phyloP scores from a whole-genome alignment of 2,329 filamentous ascomycete species.

The Fusarium armeniacum region DNA sequence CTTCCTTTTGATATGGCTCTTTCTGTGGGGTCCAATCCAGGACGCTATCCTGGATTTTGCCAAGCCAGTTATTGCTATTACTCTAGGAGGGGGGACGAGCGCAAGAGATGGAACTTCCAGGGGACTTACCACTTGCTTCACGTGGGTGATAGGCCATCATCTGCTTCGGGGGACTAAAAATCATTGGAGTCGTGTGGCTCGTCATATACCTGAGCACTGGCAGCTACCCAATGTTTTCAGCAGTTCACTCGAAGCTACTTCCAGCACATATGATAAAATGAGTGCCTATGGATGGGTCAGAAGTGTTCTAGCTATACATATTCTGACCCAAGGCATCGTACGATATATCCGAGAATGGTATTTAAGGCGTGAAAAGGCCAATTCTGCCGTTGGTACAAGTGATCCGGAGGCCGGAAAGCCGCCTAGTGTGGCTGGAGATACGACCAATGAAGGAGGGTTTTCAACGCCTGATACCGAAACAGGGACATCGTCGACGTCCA shows the following conservation, averaged over 20 bases:
- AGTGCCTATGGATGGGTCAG: conserved; percentile 75
- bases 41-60: conserved; percentile 90
- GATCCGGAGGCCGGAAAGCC: conserved; percentile 76
- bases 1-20: conserved; percentile 87
- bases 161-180: conserved; percentile 64
- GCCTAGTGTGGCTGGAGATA: conserved; percentile 53
- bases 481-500: conserved; percentile 53
- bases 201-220: conserved; percentile 63
- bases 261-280: conserved; percentile 67
- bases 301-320: conserved; percentile 79
- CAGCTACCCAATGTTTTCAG: conserved; percentile 61
- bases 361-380: conserved; percentile 70
- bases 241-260: conserved; percentile 61
- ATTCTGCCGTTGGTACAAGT: conserved; percentile 61
- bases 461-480: conserved; percentile 67
- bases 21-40: conserved; percentile 88
- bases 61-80: conserved; percentile 93
- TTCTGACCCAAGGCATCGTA: conserved; percentile 79
- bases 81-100: conserved; percentile 84
- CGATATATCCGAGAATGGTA: conserved; percentile 79
- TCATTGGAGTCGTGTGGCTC: conserved; percentile 63
- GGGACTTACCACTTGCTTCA: conserved; percentile 78
- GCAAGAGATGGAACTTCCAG: conserved; percentile 77
- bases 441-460: conserved; percentile 58
- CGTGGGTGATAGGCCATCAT: conserved; percentile 73